These are phyloP conservation scores for Trichaptum fuscoviolaceum DNA, from an alignment of 768 basidiomycete species.

Conservation along the genomic window DNA sequence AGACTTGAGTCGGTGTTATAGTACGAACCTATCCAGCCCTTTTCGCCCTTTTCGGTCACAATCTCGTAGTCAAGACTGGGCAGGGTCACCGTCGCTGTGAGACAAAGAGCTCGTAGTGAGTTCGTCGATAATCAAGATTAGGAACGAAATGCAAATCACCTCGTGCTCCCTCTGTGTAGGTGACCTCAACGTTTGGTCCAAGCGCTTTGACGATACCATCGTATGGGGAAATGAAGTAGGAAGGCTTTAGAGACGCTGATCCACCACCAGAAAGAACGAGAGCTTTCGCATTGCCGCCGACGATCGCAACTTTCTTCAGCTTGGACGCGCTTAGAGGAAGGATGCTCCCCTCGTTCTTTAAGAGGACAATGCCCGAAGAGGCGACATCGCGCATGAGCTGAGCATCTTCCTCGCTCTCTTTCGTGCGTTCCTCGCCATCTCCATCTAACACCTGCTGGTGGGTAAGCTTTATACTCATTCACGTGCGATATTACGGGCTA, in stretches of 20 bases:
- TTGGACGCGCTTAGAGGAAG: constrained; percentile 41
- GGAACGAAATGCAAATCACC: constrained; percentile 33
- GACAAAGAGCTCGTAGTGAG: neutral
- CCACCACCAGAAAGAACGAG: constrained; percentile 63
- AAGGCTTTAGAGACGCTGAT: constrained; percentile 65
- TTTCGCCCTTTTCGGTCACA: constrained; percentile 50
- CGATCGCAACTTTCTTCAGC: constrained; percentile 66
- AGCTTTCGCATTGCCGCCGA: constrained; percentile 70
- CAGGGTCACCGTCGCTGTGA: constrained; percentile 58
- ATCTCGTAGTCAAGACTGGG: constrained; percentile 68
- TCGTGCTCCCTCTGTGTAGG: constrained; percentile 64
- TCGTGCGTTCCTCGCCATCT: constrained; percentile 59
- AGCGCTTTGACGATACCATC: constrained; percentile 67
- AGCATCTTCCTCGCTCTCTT: constrained; percentile 57
- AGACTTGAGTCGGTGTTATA: constrained; percentile 24
- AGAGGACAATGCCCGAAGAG: constrained; percentile 63
- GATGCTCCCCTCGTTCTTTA: constrained; percentile 59
- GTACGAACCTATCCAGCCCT: constrained; percentile 65
- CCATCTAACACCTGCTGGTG: constrained; percentile 55
- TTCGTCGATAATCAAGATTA: neutral
- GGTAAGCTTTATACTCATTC: neutral
- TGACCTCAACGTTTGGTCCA: constrained; percentile 45
- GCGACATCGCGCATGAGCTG: constrained; percentile 63
- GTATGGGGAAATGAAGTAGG: constrained; percentile 73
- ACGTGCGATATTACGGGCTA: neutral